A percentile compares a stretch with the other conserved stretches of the same genome.
Evolutionary conservation across 1,284 basidiomycete species (phyloP).

Genomic region (Sporisorium exsertum): DNA sequence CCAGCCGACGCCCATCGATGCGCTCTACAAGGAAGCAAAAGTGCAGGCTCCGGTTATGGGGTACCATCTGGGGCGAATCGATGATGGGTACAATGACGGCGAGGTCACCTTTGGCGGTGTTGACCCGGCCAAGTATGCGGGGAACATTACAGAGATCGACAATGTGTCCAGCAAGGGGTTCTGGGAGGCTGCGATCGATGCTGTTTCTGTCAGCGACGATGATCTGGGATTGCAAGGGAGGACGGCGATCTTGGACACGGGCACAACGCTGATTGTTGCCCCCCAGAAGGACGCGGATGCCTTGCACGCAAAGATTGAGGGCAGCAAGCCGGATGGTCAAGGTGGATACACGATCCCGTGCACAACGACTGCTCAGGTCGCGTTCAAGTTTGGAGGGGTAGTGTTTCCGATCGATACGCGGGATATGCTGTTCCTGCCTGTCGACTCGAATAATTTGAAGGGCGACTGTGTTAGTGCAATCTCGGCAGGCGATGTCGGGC

Average conservation of each 20-base stretch:
- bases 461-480: constrained; percentile 83
- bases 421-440: constrained; percentile 79
- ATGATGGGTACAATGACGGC: constrained; percentile 78
- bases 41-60: constrained; percentile 80
- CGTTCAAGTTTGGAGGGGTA: constrained; percentile 77
- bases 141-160: constrained; percentile 63
- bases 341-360: constrained; percentile 81
- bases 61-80: constrained; percentile 81
- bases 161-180: constrained; percentile 73
- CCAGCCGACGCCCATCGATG: constrained; percentile 79
- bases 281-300: constrained; percentile 73
- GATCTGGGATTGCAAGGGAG: constrained; percentile 73
- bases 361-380: constrained; percentile 76
- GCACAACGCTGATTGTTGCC: constrained; percentile 70
- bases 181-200: constrained; percentile 80
- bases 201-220: constrained; percentile 75
- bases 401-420: constrained; percentile 72
- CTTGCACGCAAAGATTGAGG: constrained; percentile 76
- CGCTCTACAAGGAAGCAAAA: constrained; percentile 75
- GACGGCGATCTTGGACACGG: constrained; percentile 67
- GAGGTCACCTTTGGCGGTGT: constrained; percentile 82
- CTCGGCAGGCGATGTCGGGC: constrained; percentile 73
- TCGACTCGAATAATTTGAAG: constrained; percentile 75
- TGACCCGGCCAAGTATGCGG: constrained; percentile 74
- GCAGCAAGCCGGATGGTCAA: constrained; percentile 72